A percentile compares a stretch with the other conserved stretches of the same genome.
Conservation (phyloP, 2,329 filamentous ascomycete genomes). For the Penicillium sp. region DNA sequence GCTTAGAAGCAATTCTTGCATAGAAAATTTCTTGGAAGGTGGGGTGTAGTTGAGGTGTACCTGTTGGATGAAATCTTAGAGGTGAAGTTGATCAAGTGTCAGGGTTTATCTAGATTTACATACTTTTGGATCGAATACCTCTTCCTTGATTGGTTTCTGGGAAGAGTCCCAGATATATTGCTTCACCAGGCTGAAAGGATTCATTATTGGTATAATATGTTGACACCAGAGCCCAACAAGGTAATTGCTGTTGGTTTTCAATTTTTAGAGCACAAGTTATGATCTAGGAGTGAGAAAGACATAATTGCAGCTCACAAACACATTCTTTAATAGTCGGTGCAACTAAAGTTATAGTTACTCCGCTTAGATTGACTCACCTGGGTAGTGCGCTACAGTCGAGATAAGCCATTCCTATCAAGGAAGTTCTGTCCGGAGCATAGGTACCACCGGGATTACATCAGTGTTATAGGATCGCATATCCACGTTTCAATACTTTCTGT, state of each 20-base stretch:
- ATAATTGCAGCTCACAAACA: neutral
- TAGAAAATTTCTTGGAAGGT: constrained; percentile 14
- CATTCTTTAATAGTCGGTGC: neutral
- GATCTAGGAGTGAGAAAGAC: neutral
- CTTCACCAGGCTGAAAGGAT: neutral
- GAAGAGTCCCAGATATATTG: neutral
- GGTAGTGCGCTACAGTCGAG: neutral
- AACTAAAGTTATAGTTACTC: neutral
- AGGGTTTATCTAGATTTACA: neutral
- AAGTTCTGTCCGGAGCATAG: constrained; percentile 4
- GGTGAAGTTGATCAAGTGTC: too few relatives aligned
- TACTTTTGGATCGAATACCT: constrained; percentile 4
- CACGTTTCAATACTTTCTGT: neutral
- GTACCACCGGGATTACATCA: neutral
- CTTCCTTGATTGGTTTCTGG: neutral
- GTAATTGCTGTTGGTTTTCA: neutral
- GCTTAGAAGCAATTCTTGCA: constrained; percentile 12
- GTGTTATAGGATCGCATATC: constrained; percentile 3
- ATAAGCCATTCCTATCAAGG: constrained; percentile 3
- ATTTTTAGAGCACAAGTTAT: neutral
- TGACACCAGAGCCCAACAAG: neutral
- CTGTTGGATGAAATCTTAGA: constrained; percentile 5
- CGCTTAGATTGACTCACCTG: neutral
- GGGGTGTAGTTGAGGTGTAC: constrained; percentile 15
- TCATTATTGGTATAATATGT: neutral